These are phyloP conservation scores for Sambucus nigra DNA, from an alignment of 129 eudicot species.

Conservation along the genomic window DNA sequence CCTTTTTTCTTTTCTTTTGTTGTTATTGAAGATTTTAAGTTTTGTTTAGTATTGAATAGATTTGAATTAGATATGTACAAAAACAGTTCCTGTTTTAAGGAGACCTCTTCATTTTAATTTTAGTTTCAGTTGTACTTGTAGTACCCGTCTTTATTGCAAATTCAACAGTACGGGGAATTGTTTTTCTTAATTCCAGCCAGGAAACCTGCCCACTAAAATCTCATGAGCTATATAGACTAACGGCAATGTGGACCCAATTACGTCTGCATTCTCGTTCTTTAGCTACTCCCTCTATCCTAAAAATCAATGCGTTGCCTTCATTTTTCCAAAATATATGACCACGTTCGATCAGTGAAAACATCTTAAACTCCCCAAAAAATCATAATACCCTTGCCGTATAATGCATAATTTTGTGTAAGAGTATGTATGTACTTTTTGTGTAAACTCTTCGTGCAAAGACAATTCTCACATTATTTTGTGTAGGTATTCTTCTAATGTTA, in stretches of 20 bases:
- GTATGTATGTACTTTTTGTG: too few species aligned
- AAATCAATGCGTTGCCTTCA: too few species aligned
- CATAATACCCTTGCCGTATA: too few species aligned
- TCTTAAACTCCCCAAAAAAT: too few species aligned
- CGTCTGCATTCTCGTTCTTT: background rate
- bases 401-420: too few species aligned
- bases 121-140: conserved; percentile 15
- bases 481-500: too few species aligned
- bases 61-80: conserved; percentile 41
- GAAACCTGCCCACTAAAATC: conserved; percentile 48
- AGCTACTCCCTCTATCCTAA: too few species aligned
- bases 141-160: background rate
- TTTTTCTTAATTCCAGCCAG: conserved; percentile 43
- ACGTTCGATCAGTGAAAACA: too few species aligned
- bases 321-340: too few species aligned
- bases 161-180: conserved; percentile 2
- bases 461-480: too few species aligned
- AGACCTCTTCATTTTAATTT: conserved; percentile 7
- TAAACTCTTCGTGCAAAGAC: too few species aligned
- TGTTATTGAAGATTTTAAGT: conserved; percentile 13
- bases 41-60: conserved; percentile 22
- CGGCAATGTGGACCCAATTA: conserved; percentile 3
- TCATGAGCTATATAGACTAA: conserved; percentile 31
- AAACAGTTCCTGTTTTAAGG: conserved; percentile 31
- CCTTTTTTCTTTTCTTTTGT: conserved; percentile 6